Evolutionary conservation across 1,139 yeast species (phyloP).

Genomic region (Saccharomyces pastorianus): DNA sequence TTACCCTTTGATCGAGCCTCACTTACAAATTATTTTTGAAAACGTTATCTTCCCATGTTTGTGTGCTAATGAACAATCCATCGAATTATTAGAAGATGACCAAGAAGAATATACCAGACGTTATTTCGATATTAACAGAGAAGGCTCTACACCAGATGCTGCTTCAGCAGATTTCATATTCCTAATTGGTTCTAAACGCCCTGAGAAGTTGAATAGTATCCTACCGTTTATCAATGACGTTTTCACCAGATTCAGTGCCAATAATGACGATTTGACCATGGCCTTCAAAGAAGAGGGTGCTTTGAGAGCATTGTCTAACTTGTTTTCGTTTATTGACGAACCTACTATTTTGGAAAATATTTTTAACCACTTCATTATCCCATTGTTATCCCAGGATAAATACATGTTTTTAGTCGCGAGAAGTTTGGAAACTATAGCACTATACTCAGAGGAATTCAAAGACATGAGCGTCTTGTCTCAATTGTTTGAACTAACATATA

Average conservation of each 20-base stretch:
- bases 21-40: conserved; percentile 49
- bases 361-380: conserved; percentile 56
- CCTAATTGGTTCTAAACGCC: conserved; percentile 39
- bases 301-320: conserved; percentile 65
- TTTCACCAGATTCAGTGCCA: conserved; percentile 34
- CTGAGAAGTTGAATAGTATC: conserved; percentile 39
- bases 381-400: conserved; percentile 50
- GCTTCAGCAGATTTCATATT: conserved; percentile 75
- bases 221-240: conserved; percentile 45
- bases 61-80: conserved; percentile 45
- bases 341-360: conserved; percentile 68
- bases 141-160: conserved; percentile 65
- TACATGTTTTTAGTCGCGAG: conserved; percentile 75
- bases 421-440: conserved; percentile 66
- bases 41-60: conserved; percentile 59
- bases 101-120: conserved; percentile 68
- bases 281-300: conserved; percentile 81
- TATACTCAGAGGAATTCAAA: conserved; percentile 49
- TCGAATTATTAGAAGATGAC: conserved; percentile 63
- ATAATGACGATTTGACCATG: conserved; percentile 34
- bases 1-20: conserved; percentile 48
- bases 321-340: conserved; percentile 52
- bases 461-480: conserved; percentile 47
- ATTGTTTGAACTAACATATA: conserved; percentile 52
- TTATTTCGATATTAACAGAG: conserved; percentile 62